Evolutionary conservation across 176 grass and related monocot species (phyloP), one percentile per base, ranked within the genome.

Genomic region (Avena eriantha): DNA sequence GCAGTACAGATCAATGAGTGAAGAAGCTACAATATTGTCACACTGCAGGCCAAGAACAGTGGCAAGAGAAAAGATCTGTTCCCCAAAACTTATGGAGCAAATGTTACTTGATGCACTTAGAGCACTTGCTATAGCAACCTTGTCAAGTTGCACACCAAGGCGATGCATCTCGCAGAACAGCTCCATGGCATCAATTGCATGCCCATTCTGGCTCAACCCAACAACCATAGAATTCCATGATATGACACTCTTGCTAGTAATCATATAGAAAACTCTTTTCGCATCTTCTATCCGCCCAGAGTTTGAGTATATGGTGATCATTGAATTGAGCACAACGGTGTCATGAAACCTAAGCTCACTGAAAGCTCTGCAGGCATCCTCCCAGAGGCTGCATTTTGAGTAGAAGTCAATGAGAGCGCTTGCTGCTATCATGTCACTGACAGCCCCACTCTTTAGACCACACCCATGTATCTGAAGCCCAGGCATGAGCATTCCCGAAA

Each of bases 191-290:
- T 95, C 80, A 54, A 87, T 75, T 23, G 90, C 82, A 84, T 54
- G 86, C 34, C 90, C 88, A 8, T 92, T 95, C 63, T 89, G 86
- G 72, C 88, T 95, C 22, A 90, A 89, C n/a, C 90, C 93, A 35
- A 95, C 93, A 8, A 92, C 83, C 83, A 95, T 89, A 39, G 93
- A 89, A 79, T 95, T 95, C 90, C 93, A 95, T 74, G 93, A 95
- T 49, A 95, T 90, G 54, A 95, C 26, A 71, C 72, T 92, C 83
- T 95, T 95, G 64, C 66, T 70, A 21, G 63, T 35, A 36, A 90
- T 95, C 83, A 84, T 87, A 69, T 84, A 18, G 71, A 92, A 95
- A 59, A 89, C 51, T 69, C 86, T 81, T 86, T 81, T 89, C 15
- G 93, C 93, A 12, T 95, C 86, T 39, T 85, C 70, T 73, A 82